Evolutionary conservation across 345 rosid genomes (phyloP), one percentile per base, ranked within the genome.

Genomic region (Brassica incana): DNA sequence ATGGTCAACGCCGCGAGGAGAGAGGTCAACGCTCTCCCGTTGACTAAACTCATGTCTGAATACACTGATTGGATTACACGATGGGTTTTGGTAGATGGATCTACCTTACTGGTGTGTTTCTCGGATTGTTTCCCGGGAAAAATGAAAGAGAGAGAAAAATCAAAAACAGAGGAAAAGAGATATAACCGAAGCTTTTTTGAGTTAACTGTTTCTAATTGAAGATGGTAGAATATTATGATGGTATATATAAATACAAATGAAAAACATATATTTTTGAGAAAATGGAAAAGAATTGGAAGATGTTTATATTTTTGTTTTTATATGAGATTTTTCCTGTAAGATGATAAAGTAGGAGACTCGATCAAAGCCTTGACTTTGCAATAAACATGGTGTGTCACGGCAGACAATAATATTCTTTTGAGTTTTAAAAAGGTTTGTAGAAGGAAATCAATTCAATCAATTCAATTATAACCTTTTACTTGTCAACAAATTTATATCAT

Each of bases 1-100:
- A 80, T 58, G 29, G 80, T 77, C 61, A 79, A 77, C 65, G 80
- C 70, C 11, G 80, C 36, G 54, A 87, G 32, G 77, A 87, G 60
- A 69, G 56, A 63, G 14, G 62, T 75, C 56, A 74, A 62, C 25
- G 75, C 5, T 23, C 69, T 80, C 25, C 65, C 76, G 8, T 62
- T 67, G 71, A 76, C 65, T 61, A 45, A 78, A 64, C 69, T 84
- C 82, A 80, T 77, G 16, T 40, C 52, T 65, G 4, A 3, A 36
- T 8, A n/a, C 14, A 20, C 64, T n/a, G 65, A 35, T 15, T 38
- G 12, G 65, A 75, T 65, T 33, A 33, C 38, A 20, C 4, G 63
- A 62, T 40, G 5, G 35, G 62, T 69, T 71, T 33, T 62, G 58
- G 71, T 27, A 2, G 78, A 32, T 33, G 61, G 61, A 78, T 71